phyloP scores from a whole-genome alignment of 257 asterid genomes.

The Misopates orontium region DNA sequence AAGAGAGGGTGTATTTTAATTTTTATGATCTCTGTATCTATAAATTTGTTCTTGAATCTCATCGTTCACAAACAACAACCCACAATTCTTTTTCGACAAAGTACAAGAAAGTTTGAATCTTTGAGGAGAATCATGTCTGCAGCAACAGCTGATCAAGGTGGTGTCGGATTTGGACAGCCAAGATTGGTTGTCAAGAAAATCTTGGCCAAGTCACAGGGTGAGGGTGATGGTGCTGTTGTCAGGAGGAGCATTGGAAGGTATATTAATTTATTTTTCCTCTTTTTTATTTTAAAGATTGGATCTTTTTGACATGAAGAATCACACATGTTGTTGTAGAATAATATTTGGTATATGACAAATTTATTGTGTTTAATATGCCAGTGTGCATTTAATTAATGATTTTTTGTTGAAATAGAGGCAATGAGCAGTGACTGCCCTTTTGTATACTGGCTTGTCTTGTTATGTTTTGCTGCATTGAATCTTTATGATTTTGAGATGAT shows the following conservation, averaged over 20 bases:
- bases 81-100: slow-evolving; percentile 10
- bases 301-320: too few species aligned
- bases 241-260: slow-evolving; percentile 96
- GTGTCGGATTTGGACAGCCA: slow-evolving; percentile 49
- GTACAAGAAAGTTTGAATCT: background rate
- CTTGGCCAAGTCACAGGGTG: slow-evolving; percentile 67
- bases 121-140: slow-evolving; percentile 48
- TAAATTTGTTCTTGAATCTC: slow-evolving; percentile 28
- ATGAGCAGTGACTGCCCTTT: too few species aligned
- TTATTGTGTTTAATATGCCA: too few species aligned
- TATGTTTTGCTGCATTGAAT: too few species aligned
- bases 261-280: background rate
- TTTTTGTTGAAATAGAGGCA: background rate
- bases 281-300: background rate
- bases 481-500: background rate
- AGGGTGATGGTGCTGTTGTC: slow-evolving; percentile 79
- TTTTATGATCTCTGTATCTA: slow-evolving; percentile 38
- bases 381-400: background rate
- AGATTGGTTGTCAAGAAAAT: slow-evolving; percentile 70
- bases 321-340: too few species aligned
- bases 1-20: background rate
- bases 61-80: too few species aligned
- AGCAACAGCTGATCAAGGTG: slow-evolving; percentile 34
- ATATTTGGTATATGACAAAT: background rate
- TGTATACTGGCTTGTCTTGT: background rate